Base-by-base conservation (phyloP, 768 basidiomycete genomes). In the Phlebiopsis flavidoalba region DNA sequence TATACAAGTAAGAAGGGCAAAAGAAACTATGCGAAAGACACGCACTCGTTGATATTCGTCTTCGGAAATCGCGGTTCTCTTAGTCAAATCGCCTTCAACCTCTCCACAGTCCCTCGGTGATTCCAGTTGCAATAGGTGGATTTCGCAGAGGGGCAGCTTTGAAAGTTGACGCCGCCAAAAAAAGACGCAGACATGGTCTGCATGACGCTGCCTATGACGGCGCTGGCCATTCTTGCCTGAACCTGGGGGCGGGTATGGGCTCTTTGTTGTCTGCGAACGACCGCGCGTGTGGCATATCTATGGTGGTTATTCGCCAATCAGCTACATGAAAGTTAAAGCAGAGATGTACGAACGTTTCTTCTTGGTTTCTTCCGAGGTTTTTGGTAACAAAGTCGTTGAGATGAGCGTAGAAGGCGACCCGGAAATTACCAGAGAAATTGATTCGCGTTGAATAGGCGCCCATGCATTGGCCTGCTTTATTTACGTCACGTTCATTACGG, bases 91-190 rank as follows among this genome's bases (percentile, higher is more conserved):
- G 26, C 45, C 36, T 64, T 53, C 5, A 66, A 35, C 24, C 49
- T 61, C 11, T 58, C 52, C 31, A 69, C 31, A 15, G 65, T 64
- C 31, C n/a, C n/a, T 68, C 60, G 40, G 63, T 68, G 67, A 71
- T 67, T 14, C 70, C 69, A 1, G 61, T 64, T 3, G 62, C 55
- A 50, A 70, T 67, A 12, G 67, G 70, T 26, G 67, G 66, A 12
- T 49, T 65, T n/a, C 15, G 51, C 2, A 60, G 48, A 2, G 66
- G 70, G 0, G 63, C 69, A 43, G 43, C 7, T 14, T 19, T 31
- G 35, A 47, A 55, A 17, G 17, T 35, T n/a, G n/a, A n/a, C n/a
- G 49, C 26, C 47, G 22, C 57, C 37, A 48, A 58, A 33, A 4
- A 35, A 35, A 4, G 45, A 31, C 3, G 26, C 26, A 6, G 26